These are phyloP conservation scores for Cudoniella acicularis DNA, from an alignment of 495 filamentous ascomycete species.

Conservation along the genomic window DNA sequence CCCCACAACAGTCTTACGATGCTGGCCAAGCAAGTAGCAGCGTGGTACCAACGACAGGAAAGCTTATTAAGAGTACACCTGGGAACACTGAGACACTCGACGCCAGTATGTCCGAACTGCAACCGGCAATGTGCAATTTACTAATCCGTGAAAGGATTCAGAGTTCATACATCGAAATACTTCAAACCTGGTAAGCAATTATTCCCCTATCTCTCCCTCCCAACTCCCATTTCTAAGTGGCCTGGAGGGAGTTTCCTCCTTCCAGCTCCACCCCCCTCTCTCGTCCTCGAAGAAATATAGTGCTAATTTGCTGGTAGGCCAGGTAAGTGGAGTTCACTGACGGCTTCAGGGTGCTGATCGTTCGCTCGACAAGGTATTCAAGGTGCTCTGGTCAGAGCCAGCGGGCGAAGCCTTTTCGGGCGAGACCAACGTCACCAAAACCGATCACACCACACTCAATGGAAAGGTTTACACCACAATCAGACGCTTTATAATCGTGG, in stretches of 20 bases:
- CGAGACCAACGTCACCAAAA: background rate
- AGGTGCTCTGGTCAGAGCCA: conserved; percentile 23
- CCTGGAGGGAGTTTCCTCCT: too few relatives aligned
- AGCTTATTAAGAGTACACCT: background rate
- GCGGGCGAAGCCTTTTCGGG: background rate
- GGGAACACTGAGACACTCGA: background rate
- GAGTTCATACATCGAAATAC: background rate
- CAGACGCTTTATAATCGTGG: conserved; percentile 18
- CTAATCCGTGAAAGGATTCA: background rate
- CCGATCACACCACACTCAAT: background rate
- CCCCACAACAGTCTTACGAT: too few relatives aligned
- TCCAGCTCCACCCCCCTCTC: too few relatives aligned
- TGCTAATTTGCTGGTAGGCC: too few relatives aligned
- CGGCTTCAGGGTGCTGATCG: too few relatives aligned
- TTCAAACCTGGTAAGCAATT: conserved; percentile 3
- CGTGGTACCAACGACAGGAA: background rate
- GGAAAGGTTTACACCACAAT: background rate
- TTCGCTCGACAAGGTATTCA: conserved; percentile 27
- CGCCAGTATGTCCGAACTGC: background rate
- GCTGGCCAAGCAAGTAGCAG: background rate
- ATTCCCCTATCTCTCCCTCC: too few relatives aligned
- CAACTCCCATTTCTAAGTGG: too few relatives aligned
- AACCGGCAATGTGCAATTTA: background rate
- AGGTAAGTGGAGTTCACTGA: too few relatives aligned
- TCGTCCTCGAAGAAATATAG: too few relatives aligned